Evolutionary conservation across 176 grass and related monocot genomes (phyloP), one percentile per base, ranked within the genome.

Genomic region (Oryza meyeriana): DNA sequence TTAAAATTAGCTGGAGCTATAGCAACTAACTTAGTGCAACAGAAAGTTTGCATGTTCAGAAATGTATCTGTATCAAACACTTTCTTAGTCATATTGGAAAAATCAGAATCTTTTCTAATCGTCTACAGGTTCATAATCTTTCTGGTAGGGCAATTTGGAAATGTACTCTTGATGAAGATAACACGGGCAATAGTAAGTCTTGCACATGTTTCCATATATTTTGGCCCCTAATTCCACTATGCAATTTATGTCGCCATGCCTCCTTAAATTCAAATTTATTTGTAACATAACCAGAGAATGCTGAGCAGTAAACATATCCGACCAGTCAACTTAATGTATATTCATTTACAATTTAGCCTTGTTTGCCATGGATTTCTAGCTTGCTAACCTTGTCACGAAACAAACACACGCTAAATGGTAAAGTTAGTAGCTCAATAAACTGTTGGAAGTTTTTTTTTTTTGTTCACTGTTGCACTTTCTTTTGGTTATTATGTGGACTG

Each of bases 81-180:
- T 32, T 76, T 79, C 26, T n/a, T 85, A 73, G 10, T 26, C 64
- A 39, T 64, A 70, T 26, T 76, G 17, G 30, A 81, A 34, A 45
- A 22, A 85, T 71, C 3, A 25, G 13, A 77, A 69, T 74, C 12
- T 71, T 65, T 75, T 10, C 20, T 44, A 4, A 70, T 72, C 22
- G 35, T 71, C 34, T 76, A 81, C 81, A 87, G 81, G 77, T 66
- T 81, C 26, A 48, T 62, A 72, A 81, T 3, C 12, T 67, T 10
- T 58, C 81, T 61, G 14, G 31, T 17, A 76, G 61, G 34, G 74
- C 69, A 79, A 68, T 78, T 79, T 86, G 67, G 84, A 86, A 83
- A 68, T 78, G 48, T 38, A 83, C 74, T 7, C 64, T 77, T 32
- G 74, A 74, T 68, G 88, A 83, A 78, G 79, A 83, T 68, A 73